Conservation (phyloP, 192 early-diverging fungal genomes). For the Piromyces sp. region DNA sequence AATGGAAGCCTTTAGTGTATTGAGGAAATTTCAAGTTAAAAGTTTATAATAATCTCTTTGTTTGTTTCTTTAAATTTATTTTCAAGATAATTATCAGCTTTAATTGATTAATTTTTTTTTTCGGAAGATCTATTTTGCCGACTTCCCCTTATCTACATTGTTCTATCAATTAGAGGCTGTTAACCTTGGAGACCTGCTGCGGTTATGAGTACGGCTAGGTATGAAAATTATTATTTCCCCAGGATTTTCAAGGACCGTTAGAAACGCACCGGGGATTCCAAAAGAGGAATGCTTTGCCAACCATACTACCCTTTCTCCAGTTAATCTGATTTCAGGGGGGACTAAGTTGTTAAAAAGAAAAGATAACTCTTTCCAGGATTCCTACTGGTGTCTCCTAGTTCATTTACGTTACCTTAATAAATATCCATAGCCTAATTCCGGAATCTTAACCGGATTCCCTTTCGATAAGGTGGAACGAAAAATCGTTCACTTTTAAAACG, state of each 20-base stretch:
- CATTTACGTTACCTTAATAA: constrained; percentile 42
- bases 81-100: no score
- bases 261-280: constrained; percentile 38
- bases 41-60: no score
- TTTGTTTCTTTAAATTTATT: no score
- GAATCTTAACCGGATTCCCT: constrained; percentile 69
- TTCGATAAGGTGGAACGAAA: constrained; percentile 39
- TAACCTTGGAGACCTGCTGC: constrained; percentile 66
- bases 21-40: no score
- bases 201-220: constrained; percentile 59
- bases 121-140: constrained; percentile 72
- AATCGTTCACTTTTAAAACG: constrained; percentile 21
- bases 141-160: constrained; percentile 72
- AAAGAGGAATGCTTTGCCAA: constrained; percentile 30
- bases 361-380: constrained; percentile 52
- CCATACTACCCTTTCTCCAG: constrained; percentile 34
- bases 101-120: no score
- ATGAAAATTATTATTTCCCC: constrained; percentile 40
- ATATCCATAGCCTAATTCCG: constrained; percentile 49
- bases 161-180: constrained; percentile 72
- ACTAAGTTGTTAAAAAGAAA: constrained; percentile 44
- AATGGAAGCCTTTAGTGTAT: no score
- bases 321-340: constrained; percentile 48
- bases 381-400: constrained; percentile 48
- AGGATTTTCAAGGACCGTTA: constrained; percentile 56